Evolutionary conservation across 179 eudicot species (phyloP).

Genomic region (Camellia oleifera): DNA sequence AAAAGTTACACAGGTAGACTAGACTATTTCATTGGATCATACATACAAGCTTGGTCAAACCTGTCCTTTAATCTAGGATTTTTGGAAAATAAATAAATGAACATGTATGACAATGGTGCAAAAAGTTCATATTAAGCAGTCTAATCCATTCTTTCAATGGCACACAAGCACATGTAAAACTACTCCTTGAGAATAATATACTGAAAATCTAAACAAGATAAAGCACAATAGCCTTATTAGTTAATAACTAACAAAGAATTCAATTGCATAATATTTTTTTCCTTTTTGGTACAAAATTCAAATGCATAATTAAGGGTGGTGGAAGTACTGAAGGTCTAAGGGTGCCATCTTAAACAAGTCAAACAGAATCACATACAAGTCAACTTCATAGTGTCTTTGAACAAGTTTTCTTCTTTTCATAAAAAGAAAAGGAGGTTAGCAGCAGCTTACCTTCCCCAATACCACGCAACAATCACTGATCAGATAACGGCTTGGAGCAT

Average conservation of each 20-base stretch:
- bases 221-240: neutral
- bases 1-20: neutral
- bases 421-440: neutral
- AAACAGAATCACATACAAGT: neutral
- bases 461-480: conserved; percentile 96
- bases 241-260: neutral
- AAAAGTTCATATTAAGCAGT: neutral
- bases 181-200: neutral
- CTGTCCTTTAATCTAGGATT: neutral
- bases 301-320: neutral
- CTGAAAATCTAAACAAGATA: neutral
- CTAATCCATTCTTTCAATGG: neutral
- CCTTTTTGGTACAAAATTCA: no score
- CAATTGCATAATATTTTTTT: no score
- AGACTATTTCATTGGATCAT: neutral
- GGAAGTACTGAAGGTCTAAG: neutral
- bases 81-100: neutral
- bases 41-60: neutral
- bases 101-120: neutral
- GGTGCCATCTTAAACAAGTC: neutral
- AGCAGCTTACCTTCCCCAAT: conserved; percentile 68
- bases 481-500: conserved; percentile 95
- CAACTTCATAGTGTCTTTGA: neutral
- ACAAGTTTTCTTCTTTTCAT: neutral
- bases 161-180: neutral